Evolutionary conservation across 345 rosid species (phyloP).

Genomic region (Eucalyptus regnans): DNA sequence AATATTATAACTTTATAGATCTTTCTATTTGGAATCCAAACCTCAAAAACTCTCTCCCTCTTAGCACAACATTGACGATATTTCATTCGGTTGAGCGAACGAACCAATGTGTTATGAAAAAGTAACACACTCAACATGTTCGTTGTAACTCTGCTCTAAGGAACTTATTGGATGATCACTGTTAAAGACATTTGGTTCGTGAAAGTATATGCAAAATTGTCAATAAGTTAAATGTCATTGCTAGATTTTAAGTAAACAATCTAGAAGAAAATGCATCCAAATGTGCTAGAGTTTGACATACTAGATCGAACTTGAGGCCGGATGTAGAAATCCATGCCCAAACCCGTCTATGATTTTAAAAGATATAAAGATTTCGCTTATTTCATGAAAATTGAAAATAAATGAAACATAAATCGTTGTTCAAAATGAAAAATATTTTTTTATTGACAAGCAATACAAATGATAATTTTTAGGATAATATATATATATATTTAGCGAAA

Average conservation of each 20-base stretch:
- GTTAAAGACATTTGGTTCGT: neutral
- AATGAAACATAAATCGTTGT: neutral
- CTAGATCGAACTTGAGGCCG: neutral
- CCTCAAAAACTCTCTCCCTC: neutral
- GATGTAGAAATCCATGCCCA: neutral
- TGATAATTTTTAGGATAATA: neutral
- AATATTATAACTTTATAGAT: neutral
- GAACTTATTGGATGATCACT: neutral
- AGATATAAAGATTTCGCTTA: neutral
- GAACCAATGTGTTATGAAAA: neutral
- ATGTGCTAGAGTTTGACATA: neutral
- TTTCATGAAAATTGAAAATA: neutral
- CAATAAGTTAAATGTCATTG: neutral
- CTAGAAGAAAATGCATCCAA: neutral
- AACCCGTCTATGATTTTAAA: rapidly evolving
- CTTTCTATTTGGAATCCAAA: neutral
- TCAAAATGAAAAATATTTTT: neutral
- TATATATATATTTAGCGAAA: neutral
- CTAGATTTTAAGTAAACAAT: neutral
- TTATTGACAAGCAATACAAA: neutral
- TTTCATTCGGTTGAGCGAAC: neutral
- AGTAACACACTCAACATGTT: neutral
- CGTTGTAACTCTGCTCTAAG: neutral
- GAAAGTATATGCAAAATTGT: neutral
- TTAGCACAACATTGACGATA: neutral